A percentile compares a stretch with the other conserved stretches of the same genome.
Evolutionary conservation across 2,329 filamentous ascomycete genomes (phyloP).

Genomic region (Huntiella omanensis): DNA sequence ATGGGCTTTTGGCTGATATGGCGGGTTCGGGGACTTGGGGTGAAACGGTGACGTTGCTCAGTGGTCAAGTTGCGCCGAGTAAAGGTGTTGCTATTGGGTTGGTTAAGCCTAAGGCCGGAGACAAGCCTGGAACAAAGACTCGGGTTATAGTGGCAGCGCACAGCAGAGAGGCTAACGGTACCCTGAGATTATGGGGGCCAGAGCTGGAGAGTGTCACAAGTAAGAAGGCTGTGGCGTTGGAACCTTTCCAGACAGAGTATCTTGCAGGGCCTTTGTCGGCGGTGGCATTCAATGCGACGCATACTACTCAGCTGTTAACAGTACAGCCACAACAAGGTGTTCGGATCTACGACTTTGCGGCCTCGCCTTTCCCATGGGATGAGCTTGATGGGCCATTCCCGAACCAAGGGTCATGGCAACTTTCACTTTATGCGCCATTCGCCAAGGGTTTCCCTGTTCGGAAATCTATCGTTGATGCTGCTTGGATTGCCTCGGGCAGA

Average conservation of each 20-base stretch:
- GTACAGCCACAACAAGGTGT: slow-evolving; percentile 36
- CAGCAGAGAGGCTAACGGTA: slow-evolving; percentile 38
- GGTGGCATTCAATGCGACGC: slow-evolving; percentile 42
- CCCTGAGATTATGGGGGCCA: slow-evolving; percentile 39
- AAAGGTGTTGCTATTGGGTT: slow-evolving; percentile 38
- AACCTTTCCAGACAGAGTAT: slow-evolving; percentile 42
- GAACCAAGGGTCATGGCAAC: slow-evolving; percentile 42
- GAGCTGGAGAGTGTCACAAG: slow-evolving; percentile 23
- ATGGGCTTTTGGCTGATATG: slow-evolving; percentile 30
- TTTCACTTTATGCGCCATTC: slow-evolving; percentile 42
- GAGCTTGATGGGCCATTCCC: slow-evolving; percentile 33
- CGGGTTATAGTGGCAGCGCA: slow-evolving; percentile 41
- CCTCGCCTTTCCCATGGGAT: slow-evolving; percentile 32
- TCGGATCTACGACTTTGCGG: slow-evolving; percentile 42
- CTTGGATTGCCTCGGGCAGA: slow-evolving; percentile 41
- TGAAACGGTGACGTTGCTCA: slow-evolving; percentile 35
- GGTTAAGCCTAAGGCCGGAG: slow-evolving; percentile 19
- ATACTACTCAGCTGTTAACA: slow-evolving; percentile 37
- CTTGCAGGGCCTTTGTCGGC: slow-evolving; percentile 33
- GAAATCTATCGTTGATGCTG: slow-evolving; percentile 42
- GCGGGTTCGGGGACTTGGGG: slow-evolving; percentile 45
- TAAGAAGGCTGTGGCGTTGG: slow-evolving; percentile 17
- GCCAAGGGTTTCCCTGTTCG: slow-evolving; percentile 28
- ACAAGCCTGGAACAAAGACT: slow-evolving; percentile 20
- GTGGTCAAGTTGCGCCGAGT: slow-evolving; percentile 32